Percentiles rank a stretch among this genome's conserved stretches.
These are phyloP conservation scores for Hypomontagnella submonticulosa DNA, from an alignment of 495 filamentous ascomycete species.

Conservation along the genomic window DNA sequence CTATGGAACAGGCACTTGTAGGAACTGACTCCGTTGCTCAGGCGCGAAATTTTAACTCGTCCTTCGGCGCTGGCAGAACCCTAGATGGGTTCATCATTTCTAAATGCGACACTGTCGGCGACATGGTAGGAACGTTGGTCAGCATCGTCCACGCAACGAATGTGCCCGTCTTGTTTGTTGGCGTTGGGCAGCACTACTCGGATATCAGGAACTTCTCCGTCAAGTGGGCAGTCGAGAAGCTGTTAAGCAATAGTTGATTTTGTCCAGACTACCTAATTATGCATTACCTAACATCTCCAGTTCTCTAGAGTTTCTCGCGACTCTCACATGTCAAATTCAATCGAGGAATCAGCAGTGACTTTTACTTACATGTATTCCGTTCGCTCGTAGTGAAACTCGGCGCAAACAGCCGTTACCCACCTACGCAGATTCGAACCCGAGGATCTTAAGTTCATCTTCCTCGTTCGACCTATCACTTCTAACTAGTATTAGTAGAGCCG, in stretches of 20 bases:
- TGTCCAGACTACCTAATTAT: neutral
- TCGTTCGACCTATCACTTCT: no score
- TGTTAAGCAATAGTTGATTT: slow-evolving; percentile 64
- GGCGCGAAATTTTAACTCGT: slow-evolving; percentile 92
- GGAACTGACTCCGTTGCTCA: slow-evolving; percentile 95
- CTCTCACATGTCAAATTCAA: neutral
- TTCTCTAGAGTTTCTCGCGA: neutral
- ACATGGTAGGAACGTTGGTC: slow-evolving; percentile 97
- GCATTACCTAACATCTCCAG: neutral
- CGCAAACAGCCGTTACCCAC: no score
- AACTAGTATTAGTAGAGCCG: no score
- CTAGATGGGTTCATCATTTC: slow-evolving; percentile 97
- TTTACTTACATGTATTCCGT: no score
- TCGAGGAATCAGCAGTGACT: no score
- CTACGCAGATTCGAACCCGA: no score
- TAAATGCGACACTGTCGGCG: slow-evolving; percentile 98
- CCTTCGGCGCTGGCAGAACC: slow-evolving; percentile 82
- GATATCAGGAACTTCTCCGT: slow-evolving; percentile 94
- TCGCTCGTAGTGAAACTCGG: no score
- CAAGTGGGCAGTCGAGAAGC: slow-evolving; percentile 82
- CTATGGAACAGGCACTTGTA: slow-evolving; percentile 73
- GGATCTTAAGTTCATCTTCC: no score
- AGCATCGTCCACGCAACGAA: slow-evolving; percentile 98
- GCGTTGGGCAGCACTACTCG: slow-evolving; percentile 96
- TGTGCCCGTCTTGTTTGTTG: slow-evolving; percentile 92